phyloP scores from a whole-genome alignment of 2,329 filamentous ascomycete genomes.

The Aspergillus tamarii region DNA sequence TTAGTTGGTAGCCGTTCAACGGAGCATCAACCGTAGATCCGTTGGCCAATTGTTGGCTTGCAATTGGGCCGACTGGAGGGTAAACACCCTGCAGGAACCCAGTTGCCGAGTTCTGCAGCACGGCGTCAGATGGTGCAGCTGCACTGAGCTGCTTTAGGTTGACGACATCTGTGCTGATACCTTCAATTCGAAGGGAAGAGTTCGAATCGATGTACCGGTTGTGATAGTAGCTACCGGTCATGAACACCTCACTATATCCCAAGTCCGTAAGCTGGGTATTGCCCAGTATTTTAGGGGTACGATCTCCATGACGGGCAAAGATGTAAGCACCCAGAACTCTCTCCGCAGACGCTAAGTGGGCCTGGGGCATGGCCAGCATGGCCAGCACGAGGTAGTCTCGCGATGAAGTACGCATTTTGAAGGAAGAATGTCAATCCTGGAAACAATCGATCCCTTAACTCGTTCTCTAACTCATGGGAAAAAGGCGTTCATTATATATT shows the following conservation, averaged over 20 bases:
- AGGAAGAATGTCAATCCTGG: background rate
- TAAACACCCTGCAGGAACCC: constrained; percentile 88
- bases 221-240: constrained; percentile 60
- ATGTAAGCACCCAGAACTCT: background rate
- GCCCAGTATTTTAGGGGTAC: background rate
- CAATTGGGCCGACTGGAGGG: constrained; percentile 65
- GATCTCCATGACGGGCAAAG: background rate
- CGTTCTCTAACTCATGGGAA: background rate
- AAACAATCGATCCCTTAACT: background rate
- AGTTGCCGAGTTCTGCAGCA: constrained; percentile 75
- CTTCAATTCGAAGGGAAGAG: constrained; percentile 62
- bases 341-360: background rate
- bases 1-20: constrained; percentile 77
- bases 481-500: background rate
- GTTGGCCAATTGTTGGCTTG: constrained; percentile 68
- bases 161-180: constrained; percentile 66
- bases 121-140: constrained; percentile 70
- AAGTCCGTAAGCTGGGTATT: background rate
- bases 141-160: constrained; percentile 70
- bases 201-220: constrained; percentile 68
- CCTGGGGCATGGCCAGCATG: background rate
- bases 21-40: constrained; percentile 67
- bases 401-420: background rate
- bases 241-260: background rate
- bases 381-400: background rate